Conservation (phyloP, 306 rosid genomes). For the Crataegus laevigata region DNA sequence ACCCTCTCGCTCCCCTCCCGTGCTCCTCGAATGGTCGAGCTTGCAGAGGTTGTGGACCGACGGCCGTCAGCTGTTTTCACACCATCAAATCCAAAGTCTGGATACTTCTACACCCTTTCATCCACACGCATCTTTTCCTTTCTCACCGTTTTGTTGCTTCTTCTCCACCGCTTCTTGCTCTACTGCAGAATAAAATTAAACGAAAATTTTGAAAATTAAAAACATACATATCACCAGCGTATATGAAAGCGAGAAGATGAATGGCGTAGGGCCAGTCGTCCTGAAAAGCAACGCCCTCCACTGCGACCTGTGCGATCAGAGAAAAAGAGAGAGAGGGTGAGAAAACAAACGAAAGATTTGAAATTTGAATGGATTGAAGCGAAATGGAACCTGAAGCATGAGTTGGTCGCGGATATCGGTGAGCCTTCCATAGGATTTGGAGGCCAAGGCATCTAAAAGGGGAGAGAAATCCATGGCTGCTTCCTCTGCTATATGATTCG, state of each 20-base stretch:
- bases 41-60: too few species aligned
- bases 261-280: conserved; percentile 75
- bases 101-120: too few species aligned
- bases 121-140: too few species aligned
- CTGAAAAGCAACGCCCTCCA: conserved; percentile 60
- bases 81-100: too few species aligned
- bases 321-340: neutral
- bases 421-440: conserved; percentile 49
- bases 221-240: conserved; percentile 61
- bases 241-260: conserved; percentile 68
- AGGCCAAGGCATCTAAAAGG: conserved; percentile 40
- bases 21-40: too few species aligned
- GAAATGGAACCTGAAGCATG: conserved; percentile 51
- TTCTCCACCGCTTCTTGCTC: too few species aligned
- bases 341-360: neutral
- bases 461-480: conserved; percentile 51
- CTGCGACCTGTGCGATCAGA: conserved; percentile 50
- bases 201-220: too few species aligned
- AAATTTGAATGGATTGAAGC: neutral
- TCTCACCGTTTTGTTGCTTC: too few species aligned
- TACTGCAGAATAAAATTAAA: neutral
- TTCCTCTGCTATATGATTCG: too few species aligned
- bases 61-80: too few species aligned
- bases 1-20: too few species aligned
- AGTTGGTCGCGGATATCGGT: conserved; percentile 63